These are phyloP conservation scores for Geotrichum australiense DNA, from an alignment of 1,139 yeast genomes.

Conservation along the genomic window DNA sequence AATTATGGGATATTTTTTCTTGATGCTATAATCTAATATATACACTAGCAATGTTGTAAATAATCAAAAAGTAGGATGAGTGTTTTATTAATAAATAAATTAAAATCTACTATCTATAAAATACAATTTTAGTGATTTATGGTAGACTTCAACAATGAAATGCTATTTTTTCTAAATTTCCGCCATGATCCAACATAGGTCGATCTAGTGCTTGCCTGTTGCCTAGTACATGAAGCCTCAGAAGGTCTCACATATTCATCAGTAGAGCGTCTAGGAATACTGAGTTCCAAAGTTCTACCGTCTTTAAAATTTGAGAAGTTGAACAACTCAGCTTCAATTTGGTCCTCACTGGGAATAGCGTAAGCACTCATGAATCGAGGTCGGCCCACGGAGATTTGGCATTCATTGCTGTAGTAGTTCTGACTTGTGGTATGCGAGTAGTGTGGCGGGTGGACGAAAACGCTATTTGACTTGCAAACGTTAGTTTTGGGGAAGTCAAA, in stretches of 20 bases:
- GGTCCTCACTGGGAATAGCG: neutral
- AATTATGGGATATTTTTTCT: no score
- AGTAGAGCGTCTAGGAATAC: neutral
- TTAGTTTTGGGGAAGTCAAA: neutral
- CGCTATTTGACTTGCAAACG: constrained; percentile 2
- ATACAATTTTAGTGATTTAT: neutral
- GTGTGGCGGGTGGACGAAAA: neutral
- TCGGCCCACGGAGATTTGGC: neutral
- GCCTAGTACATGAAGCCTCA: neutral
- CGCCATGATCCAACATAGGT: constrained; percentile 1
- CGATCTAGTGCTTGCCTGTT: neutral
- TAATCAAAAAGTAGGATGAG: no score
- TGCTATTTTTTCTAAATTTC: constrained; percentile 10
- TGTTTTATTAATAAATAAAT: no score
- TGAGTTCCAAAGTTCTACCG: no score
- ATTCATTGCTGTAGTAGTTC: no score
- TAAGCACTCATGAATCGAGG: constrained; percentile 4
- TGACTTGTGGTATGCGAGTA: no score
- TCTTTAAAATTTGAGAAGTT: neutral
- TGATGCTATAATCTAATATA: no score
- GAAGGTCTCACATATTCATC: neutral
- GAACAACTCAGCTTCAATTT: neutral
- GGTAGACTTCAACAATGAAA: constrained; percentile 2
- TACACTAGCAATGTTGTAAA: no score
- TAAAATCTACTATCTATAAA: neutral